Base-by-base conservation (phyloP, 2,329 filamentous ascomycete species). In the Pleurostoma richardsiae region DNA sequence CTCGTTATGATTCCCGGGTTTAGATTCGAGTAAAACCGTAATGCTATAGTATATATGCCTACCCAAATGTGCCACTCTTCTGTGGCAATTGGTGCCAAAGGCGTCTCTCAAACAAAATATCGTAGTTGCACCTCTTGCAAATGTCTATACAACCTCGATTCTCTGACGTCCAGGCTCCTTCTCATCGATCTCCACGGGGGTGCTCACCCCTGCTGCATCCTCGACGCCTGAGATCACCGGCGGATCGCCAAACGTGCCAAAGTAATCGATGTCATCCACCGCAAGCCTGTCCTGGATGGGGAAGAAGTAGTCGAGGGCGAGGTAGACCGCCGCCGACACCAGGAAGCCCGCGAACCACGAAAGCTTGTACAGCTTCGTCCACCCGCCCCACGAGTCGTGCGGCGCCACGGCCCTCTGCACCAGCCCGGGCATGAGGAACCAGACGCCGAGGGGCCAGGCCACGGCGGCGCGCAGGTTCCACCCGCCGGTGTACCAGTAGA, bases 351-450 rank as follows among this genome's bases (percentile, higher is more conserved):
- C 10, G 4, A 53, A 52, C 53, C 59, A 61, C 4, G 58, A 49
- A 29, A 62, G 49, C 30, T 61, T 53, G 39, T 62, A 61, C 1
- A 61, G 48, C 27, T 56, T 52, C 19, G 58, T 58, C 59, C 59
- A 61, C 4, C 56, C 59, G 1, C 29, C 41, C 47, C 42, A 51
- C 46, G 54, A 50, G 2, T 38, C 49, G 0, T 10, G 28, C 0
- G 56, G 52, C 4, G 49, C 51, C 10, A 46, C 39, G 3, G 56
- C 57, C n/a, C 56, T 42, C 42, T 56, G 52, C 8, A 52, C 50
- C 33, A 59, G 49, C 2, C 57, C 57, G 2, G 57, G 56, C 4
- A 60, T 42, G 10, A 60, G 51, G 5, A 53, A 47, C 45, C 54
- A 57, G 1, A 53, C 54, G 1, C 51, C 54, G n/a, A 49, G 26